Percentiles rank a stretch among this genome's conserved stretches.
Conservation (phyloP, 352 stramenopile species). For the Globisporangium mamillatum region DNA sequence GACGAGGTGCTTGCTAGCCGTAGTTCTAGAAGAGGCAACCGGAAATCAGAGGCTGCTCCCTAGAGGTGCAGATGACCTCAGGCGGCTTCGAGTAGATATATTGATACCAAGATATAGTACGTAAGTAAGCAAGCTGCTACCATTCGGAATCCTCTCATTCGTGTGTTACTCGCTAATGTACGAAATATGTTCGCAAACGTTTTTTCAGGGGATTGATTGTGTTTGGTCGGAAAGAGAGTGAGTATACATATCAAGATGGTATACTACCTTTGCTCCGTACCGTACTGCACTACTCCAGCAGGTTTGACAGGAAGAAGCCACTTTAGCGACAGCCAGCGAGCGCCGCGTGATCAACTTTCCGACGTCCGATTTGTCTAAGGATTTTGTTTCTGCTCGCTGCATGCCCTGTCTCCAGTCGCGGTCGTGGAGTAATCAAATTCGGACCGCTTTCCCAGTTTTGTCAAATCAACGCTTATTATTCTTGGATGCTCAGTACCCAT, state of each 20-base stretch:
- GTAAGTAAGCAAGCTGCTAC: too few relatives aligned
- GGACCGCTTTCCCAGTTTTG: neutral
- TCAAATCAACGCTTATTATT: neutral
- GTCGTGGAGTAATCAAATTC: neutral
- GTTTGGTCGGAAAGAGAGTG: too few relatives aligned
- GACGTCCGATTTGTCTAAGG: neutral
- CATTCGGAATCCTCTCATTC: too few relatives aligned
- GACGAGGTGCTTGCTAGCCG: neutral
- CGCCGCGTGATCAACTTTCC: neutral
- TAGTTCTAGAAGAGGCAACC: neutral
- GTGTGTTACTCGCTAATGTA: too few relatives aligned
- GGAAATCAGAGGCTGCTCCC: neutral
- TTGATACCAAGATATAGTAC: neutral
- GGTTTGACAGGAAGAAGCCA: neutral
- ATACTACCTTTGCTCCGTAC: too few relatives aligned
- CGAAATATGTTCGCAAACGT: too few relatives aligned
- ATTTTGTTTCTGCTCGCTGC: neutral
- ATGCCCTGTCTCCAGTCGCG: neutral
- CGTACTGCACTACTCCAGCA: too few relatives aligned
- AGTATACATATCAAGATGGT: too few relatives aligned
- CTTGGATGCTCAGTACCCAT: neutral
- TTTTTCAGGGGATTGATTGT: too few relatives aligned
- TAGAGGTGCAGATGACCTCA: neutral
- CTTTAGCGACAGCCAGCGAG: neutral
- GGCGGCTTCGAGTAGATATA: neutral